Conservation (phyloP, 257 asterid species). For the Solanum pinnatisectum region DNA sequence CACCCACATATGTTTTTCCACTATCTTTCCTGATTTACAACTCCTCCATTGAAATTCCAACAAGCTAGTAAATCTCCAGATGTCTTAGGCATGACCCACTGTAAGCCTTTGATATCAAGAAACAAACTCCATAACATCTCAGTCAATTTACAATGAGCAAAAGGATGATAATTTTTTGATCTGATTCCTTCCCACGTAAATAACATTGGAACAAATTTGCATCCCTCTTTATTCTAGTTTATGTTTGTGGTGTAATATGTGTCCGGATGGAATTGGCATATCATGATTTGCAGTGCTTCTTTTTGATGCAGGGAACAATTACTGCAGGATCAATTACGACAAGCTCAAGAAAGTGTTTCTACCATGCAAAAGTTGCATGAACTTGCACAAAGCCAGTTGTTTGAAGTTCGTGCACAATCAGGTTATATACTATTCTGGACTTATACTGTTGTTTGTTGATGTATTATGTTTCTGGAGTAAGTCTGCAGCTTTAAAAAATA, state of each 20-base stretch:
- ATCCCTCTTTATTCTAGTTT: neutral
- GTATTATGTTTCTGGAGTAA: neutral
- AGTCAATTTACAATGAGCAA: neutral
- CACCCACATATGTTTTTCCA: neutral
- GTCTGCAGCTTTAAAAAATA: neutral
- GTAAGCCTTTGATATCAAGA: neutral
- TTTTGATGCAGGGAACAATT: slow-evolving; percentile 61
- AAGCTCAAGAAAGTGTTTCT: slow-evolving; percentile 94
- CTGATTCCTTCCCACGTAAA: neutral
- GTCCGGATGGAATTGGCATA: neutral
- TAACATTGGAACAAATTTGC: neutral
- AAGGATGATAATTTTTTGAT: neutral
- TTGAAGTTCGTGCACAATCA: slow-evolving; percentile 98
- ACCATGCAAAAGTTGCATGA: slow-evolving; percentile 94
- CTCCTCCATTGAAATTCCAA: neutral
- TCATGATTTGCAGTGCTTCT: slow-evolving; percentile 6
- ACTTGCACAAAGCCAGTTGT: slow-evolving; percentile 94
- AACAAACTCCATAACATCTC: neutral
- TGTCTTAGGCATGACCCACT: neutral
- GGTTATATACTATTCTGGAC: slow-evolving; percentile 31
- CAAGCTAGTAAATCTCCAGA: neutral
- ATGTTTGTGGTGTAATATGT: neutral
- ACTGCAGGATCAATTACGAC: slow-evolving; percentile 92
- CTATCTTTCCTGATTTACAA: neutral
- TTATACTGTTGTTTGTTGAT: neutral